phyloP scores from a whole-genome alignment of 805 yeast genomes.

The Ogataea haglerorum region DNA sequence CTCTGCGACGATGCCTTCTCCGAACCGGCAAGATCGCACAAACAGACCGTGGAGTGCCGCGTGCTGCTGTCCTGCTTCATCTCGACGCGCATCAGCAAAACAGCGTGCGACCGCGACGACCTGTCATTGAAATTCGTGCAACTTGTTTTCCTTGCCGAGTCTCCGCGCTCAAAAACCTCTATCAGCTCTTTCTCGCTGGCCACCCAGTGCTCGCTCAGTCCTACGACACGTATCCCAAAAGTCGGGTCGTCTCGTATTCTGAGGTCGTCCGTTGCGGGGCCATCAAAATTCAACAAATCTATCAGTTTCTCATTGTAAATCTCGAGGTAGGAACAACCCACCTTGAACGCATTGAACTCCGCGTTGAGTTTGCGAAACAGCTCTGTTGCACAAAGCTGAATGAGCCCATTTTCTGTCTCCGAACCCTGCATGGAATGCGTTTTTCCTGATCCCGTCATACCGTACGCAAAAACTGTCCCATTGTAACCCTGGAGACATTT shows the following conservation, averaged over 20 bases:
- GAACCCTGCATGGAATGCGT: constrained; percentile 84
- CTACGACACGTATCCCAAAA: constrained; percentile 71
- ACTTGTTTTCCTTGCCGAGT: constrained; percentile 70
- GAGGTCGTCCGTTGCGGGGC: constrained; percentile 46
- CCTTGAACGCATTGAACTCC: constrained; percentile 35
- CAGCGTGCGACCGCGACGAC: constrained; percentile 90
- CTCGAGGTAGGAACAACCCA: constrained; percentile 73
- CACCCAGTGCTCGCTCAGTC: constrained; percentile 63
- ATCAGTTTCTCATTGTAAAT: constrained; percentile 85
- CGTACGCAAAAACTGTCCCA: constrained; percentile 90
- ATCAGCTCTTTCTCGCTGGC: constrained; percentile 57
- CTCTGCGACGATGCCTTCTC: constrained; percentile 75
- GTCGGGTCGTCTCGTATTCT: constrained; percentile 73
- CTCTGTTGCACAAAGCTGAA: constrained; percentile 61
- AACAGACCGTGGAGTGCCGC: constrained; percentile 59
- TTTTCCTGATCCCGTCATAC: constrained; percentile 93
- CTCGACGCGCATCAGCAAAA: constrained; percentile 63
- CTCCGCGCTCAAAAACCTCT: constrained; percentile 62
- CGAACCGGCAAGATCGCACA: constrained; percentile 97
- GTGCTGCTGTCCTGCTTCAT: constrained; percentile 42
- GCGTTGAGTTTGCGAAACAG: constrained; percentile 48
- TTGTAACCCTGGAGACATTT: constrained; percentile 71
- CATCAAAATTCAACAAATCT: constrained; percentile 58
- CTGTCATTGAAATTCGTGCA: constrained; percentile 87
- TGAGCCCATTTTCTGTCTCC: constrained; percentile 61